phyloP scores from a whole-genome alignment of 2,329 filamentous ascomycete species.

The Chlorencoelia australis region DNA sequence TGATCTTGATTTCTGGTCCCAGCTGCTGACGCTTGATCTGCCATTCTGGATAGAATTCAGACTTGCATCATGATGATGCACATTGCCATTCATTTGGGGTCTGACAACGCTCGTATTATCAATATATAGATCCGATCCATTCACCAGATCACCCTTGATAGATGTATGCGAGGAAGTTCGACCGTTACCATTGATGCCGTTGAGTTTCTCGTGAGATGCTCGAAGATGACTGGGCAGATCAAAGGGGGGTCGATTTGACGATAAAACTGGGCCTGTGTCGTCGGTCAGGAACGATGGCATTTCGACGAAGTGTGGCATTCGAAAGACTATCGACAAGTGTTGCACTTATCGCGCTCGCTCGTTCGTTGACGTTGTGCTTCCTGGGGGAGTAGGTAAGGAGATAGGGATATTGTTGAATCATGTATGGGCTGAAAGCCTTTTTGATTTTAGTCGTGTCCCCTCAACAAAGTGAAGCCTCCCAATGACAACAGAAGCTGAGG shows the following conservation, averaged over 20 bases:
- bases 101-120: conserved; percentile 15
- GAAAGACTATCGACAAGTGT: conserved; percentile 16
- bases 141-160: conserved; percentile 27
- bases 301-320: conserved; percentile 35
- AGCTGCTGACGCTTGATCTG: conserved; percentile 35
- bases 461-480: not conserved
- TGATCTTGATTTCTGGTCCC: conserved; percentile 23
- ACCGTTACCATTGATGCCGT: conserved; percentile 21
- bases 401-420: not conserved
- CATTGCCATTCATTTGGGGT: conserved; percentile 22
- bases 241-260: conserved; percentile 20
- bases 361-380: conserved; percentile 7
- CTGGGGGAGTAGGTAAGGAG: not conserved
- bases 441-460: too few relatives aligned
- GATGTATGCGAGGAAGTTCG: conserved; percentile 21
- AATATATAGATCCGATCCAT: conserved; percentile 25
- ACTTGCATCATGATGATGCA: conserved; percentile 34
- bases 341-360: conserved; percentile 17
- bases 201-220: conserved; percentile 25
- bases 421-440: not conserved
- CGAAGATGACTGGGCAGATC: conserved; percentile 30
- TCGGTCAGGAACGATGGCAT: conserved; percentile 43
- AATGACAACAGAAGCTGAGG: conserved; percentile 3
- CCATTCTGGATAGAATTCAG: conserved; percentile 51
- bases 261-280: conserved; percentile 26